Evolutionary conservation across 2,329 filamentous ascomycete species (phyloP), one percentile per base, ranked within the genome.

Genomic region (Claviceps citrina): DNA sequence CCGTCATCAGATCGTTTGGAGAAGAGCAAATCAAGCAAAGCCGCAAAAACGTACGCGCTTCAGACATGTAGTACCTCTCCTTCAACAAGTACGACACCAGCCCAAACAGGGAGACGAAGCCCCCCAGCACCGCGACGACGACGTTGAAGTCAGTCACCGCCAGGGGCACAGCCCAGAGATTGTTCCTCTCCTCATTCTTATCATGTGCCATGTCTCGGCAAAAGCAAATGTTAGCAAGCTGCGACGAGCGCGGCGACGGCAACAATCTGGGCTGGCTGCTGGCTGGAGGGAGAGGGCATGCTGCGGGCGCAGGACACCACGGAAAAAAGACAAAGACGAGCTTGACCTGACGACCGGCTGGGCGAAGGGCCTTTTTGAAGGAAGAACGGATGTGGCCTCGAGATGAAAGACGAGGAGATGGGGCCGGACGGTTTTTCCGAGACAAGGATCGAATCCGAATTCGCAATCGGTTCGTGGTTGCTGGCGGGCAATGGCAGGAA

Each of bases 21-120:
- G 15, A 5, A 28, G 15, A 28, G 10, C 10, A 27, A 15, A 35
- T n/a, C 15, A 31, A 36, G 24, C 15, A 22, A 22, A 15, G 9
- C 10, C 7, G n/a, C 5, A 20, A 36, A 13, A 13, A 28, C 81
- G 57, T 66, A 89, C 84, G 66, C 39, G 87, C 84, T 70, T 95
- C 87, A 1, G 85, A 93, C 1, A 95, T 70, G 56, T 94, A 94
- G 55, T 84, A 89, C 43, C 77, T 81, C 62, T 94, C 87, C 55
- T 95, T 94, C 54, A 84, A 70, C 15, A 94, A 70, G 54, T 86
- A 93, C 1, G 85, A 94, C 0, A 95, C 84, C 32, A 95, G 64
- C 3, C 85, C 86, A 53, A 93, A 95, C n/a, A 93, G 49, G 0
- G 84, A 85, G 45, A 95, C 78, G 63, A 93, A 95, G 2, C 84